Percentiles rank a stretch among this genome's conserved stretches.
Evolutionary conservation across 352 stramenopile genomes (phyloP).

Genomic region (Pythium aristosporum): DNA sequence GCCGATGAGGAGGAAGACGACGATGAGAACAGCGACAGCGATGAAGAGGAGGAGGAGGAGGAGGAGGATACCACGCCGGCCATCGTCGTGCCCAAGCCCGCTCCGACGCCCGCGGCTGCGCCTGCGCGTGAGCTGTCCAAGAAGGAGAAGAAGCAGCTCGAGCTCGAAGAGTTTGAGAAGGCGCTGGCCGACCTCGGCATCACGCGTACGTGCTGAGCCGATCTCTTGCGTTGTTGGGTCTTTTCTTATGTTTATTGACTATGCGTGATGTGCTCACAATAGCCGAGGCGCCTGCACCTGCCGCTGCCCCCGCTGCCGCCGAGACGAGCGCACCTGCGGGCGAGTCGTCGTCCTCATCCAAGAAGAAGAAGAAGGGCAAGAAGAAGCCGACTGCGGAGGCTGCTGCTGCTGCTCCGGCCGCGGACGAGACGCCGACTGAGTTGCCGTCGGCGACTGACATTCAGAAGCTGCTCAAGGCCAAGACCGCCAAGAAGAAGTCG

Average conservation of each 20-base stretch:
- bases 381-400: conserved; percentile 31
- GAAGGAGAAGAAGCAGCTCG: conserved; percentile 79
- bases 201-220: conserved; percentile 26
- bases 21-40: conserved; percentile 37
- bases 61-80: conserved; percentile 31
- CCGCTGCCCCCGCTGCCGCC: conserved; percentile 1
- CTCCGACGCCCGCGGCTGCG: conserved; percentile 32
- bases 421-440: conserved; percentile 23
- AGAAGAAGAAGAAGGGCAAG: conserved; percentile 48
- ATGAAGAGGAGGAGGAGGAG: conserved; percentile 41
- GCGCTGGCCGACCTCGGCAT: conserved; percentile 69
- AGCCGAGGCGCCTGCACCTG: conserved; percentile 13
- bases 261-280: background rate
- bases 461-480: conserved; percentile 70
- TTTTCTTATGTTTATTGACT: background rate
- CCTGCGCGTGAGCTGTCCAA: conserved; percentile 59
- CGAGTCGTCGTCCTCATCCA: conserved; percentile 22
- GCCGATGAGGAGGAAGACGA: conserved; percentile 43
- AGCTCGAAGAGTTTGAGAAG: conserved; percentile 74
- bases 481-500: conserved; percentile 74
- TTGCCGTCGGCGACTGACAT: conserved; percentile 51
- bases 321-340: conserved; percentile 24
- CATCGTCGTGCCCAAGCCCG: conserved; percentile 23
- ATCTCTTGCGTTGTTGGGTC: too few relatives aligned
- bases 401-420: conserved; percentile 15